Evolutionary conservation across 129 eudicot genomes (phyloP).

Genomic region (Heracleum sosnowskyi): DNA sequence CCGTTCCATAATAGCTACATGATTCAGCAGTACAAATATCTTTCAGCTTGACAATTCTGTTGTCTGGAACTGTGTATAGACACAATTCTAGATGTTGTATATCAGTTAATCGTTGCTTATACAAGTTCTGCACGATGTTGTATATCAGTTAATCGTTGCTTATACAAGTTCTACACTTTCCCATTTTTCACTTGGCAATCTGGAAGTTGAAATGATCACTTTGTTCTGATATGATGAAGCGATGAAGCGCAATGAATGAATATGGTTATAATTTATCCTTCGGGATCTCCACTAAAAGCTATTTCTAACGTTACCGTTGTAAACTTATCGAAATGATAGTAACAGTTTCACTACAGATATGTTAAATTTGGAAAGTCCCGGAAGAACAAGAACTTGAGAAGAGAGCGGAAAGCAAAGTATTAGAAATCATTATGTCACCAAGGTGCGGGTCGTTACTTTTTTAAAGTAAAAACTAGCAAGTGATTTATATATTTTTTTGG

Average conservation of each 20-base stretch:
- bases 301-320: too few species aligned
- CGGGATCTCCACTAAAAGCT: not conserved
- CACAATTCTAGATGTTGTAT: not conserved
- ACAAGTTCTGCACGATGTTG: not conserved
- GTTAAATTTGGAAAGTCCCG: too few species aligned
- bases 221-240: not conserved
- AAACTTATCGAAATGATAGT: too few species aligned
- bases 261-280: too few species aligned
- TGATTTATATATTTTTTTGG: too few species aligned
- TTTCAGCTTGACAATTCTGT: not conserved
- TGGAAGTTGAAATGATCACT: not conserved
- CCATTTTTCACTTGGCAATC: not conserved
- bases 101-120: not conserved
- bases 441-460: too few species aligned
- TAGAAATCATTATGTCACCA: too few species aligned
- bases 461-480: too few species aligned
- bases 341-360: too few species aligned
- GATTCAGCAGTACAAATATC: constrained; percentile 1
- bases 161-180: not conserved
- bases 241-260: not conserved
- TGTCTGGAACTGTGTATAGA: not conserved
- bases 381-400: too few species aligned
- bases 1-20: constrained; percentile 22
- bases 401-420: too few species aligned
- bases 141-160: not conserved